Conservation (phyloP, 208 protist genomes). For the Acanthamoeba lenticulata region DNA sequence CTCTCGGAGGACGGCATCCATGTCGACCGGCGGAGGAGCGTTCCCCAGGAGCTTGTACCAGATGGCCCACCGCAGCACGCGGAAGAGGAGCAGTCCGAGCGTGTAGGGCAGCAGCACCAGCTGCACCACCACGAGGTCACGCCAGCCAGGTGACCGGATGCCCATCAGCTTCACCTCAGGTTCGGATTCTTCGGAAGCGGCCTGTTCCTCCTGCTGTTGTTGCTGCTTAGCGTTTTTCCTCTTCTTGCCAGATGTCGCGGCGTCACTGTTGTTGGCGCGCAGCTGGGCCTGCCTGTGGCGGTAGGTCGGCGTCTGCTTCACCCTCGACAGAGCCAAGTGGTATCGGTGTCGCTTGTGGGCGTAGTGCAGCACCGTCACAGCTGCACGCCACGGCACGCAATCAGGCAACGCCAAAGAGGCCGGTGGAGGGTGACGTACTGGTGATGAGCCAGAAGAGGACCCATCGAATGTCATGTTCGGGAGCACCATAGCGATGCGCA, state of each 20-base stretch:
- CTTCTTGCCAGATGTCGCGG: neutral
- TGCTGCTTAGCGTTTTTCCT: neutral
- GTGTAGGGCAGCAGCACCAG: conserved; percentile 20
- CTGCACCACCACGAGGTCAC: conserved; percentile 30
- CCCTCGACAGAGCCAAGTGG: neutral
- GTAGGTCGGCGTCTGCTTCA: conserved; percentile 20
- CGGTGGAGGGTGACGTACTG: neutral
- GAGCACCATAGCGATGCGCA: conserved; percentile 55
- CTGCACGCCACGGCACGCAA: neutral
- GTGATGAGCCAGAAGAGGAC: conserved; percentile 66
- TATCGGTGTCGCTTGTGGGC: conserved; percentile 11
- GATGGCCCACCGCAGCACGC: neutral
- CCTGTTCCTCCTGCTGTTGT: neutral
- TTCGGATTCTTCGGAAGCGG: neutral
- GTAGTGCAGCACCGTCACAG: conserved; percentile 49
- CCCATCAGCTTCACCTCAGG: conserved; percentile 52
- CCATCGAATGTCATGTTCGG: conserved; percentile 62
- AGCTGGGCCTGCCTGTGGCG: neutral
- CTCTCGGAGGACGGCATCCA: neutral
- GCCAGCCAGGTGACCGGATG: neutral
- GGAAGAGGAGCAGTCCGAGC: neutral
- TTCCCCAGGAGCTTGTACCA: conserved; percentile 33
- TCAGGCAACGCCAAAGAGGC: no score
- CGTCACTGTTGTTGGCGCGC: neutral
- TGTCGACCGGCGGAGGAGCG: neutral